Base-by-base conservation (phyloP, 1,139 yeast genomes). In the Geotrichum histeridarum region DNA sequence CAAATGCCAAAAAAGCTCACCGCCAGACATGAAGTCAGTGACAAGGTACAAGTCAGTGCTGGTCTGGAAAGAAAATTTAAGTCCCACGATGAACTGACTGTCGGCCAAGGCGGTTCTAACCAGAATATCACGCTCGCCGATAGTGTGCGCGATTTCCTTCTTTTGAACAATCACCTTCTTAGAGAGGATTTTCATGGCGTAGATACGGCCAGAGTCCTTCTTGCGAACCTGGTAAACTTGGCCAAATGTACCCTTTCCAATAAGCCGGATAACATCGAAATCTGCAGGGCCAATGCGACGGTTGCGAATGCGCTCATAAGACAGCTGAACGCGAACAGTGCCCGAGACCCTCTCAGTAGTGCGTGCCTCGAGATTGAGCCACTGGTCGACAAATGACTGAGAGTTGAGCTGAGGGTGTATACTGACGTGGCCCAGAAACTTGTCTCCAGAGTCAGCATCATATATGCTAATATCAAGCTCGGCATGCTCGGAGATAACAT, bases 1-100 rank as follows among this genome's bases (percentile, higher is more conserved):
- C 68, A 93, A 77, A 73, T 93, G 99, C 96, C 96, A 93, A 70
- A 93, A 93, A 61, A 93, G 77, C 72, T 93, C 99, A 57, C 99
- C 99, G 45, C 99, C 99, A 50, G 95, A 84, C 98, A 93, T 91
- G 73, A 87, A 93, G 72, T 93, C 99, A 1, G 98, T 93, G 35
- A 93, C 97, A 57, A 93, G 76, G 68, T 90, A 93, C 59, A 93
- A 77, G 70, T 91, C 98, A 0, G 86, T 75, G 45, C 95, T 95
- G 0, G 99, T 93, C 73, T 93, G 99, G 71, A 93, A 93, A 1
- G 96, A 87, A 69, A 91, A 93, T 73, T 93, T 93, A 64, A 93
- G 79, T 0, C 96, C 96, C 38, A 93, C 97, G 69, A 93, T 89
- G 67, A 93, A 93, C 17, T 96, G 88, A 42, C 91, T 86, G 33